Conservation (phyloP, 75 land plant species). For the Ceratopteris richardii region DNA sequence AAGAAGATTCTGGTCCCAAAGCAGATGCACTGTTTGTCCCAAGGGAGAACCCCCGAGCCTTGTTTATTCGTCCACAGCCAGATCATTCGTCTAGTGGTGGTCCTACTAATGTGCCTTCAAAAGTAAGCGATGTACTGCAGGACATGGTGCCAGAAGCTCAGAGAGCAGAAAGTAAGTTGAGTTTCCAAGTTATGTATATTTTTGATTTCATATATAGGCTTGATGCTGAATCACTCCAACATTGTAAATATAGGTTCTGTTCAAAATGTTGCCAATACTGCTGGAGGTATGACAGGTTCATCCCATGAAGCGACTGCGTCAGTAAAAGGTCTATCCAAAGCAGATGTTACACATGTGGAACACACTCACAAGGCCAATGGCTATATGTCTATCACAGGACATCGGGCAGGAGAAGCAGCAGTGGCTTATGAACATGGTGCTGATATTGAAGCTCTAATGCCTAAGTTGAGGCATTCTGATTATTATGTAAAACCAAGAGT, state of each 20-base stretch:
- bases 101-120: conserved; percentile 15
- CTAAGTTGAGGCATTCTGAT: conserved; percentile 78
- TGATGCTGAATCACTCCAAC: too few relatives aligned
- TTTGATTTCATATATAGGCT: too few relatives aligned
- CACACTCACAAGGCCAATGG: conserved; percentile 43
- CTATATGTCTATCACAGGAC: conserved; percentile 57
- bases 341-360: conserved; percentile 10
- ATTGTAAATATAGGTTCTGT: neutral
- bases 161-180: conserved; percentile 16
- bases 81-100: conserved; percentile 56
- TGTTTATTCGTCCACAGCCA: conserved; percentile 51
- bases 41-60: conserved; percentile 86
- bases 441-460: conserved; percentile 80
- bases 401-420: conserved; percentile 82
- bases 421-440: conserved; percentile 92
- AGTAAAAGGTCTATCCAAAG: too few relatives aligned
- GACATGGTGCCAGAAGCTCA: neutral
- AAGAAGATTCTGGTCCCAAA: conserved; percentile 70
- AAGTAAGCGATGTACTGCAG: conserved; percentile 20
- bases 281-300: neutral
- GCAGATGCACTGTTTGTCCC: conserved; percentile 94
- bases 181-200: too few relatives aligned
- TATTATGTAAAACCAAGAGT: conserved; percentile 87
- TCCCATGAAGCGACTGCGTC: conserved; percentile 1
- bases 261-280: neutral